Base-by-base conservation (phyloP, 495 filamentous ascomycete genomes). In the Geopyxis carbonaria region DNA sequence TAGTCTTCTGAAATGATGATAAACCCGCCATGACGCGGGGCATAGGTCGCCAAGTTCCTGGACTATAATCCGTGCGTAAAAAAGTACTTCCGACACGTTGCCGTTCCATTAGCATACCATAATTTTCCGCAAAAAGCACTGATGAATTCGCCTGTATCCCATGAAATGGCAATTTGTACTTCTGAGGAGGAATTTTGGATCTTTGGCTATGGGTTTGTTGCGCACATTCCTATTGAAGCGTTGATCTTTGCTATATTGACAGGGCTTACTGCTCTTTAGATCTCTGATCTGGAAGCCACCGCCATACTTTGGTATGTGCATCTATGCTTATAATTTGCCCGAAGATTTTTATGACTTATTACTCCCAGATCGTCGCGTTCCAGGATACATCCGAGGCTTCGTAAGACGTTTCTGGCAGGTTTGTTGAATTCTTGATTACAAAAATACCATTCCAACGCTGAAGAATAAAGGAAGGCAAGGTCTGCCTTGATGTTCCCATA, bases 351-450 rank as follows among this genome's bases (percentile, higher is more conserved):
- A 30, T 30, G 11, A n/a, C 27, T 46, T 36, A 33, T 35, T 13
- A 36, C 29, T 27, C 21, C 25, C 10, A 15, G 16, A 20, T 9
- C 5, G 27, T n/a, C 27, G 27, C 27, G 27, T 30, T 15, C 84
- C 89, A 1, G 89, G 89, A 4, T 95, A 83, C 64, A 83, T 97
- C 31, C 76, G 38, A 34, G 51, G 47, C 48, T 99, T 94, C 58
- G 89, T 95, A 29, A 77, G 89, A 35, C 69, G 89, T 18, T 99
- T 99, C 58, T 99, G 89, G 89, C 89, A 99, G 78, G 89, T 87
- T 59, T 34, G 61, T 3, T 40, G 13, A 1, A 1, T 16, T 4
- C 21, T 20, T 59, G 41, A 38, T 45, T 35, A 43, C 8, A 19
- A 24, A 14, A 31, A 29, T 14, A 14, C 13, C 40, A 45, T 37